Base-by-base conservation (phyloP, 768 basidiomycete species). In the Macrolepiota dolichaula region DNA sequence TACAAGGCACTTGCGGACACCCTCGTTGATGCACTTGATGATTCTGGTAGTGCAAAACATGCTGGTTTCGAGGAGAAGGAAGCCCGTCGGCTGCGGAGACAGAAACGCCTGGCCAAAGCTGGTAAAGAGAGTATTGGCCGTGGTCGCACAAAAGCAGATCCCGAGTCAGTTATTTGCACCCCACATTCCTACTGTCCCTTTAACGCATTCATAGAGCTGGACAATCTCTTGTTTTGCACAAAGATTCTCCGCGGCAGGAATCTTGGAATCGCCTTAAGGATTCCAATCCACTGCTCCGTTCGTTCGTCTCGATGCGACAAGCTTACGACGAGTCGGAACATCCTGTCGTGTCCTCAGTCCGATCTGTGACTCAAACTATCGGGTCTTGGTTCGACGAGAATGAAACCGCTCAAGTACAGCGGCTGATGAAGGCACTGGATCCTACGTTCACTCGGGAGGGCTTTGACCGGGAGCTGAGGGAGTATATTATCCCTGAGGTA, bases 51-150 rank as follows among this genome's bases (percentile, higher is more conserved):
- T 64, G 91, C 94, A 2, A 94, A 94, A 66, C 93, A 96, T 73
- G 96, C 93, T 52, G 97, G 97, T 0, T 98, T 95, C 64, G 94
- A 96, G 72, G 96, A 97, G 71, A 94, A 91, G 71, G 97, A 98
- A 70, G 90, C 86, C 19, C 85, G 97, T 53, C 79, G 97, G 68
- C 74, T 84, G 61, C 82, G 94, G 62, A 77, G 97, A 59, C 89
- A 95, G 72, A 77, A 80, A 51, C 85, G 97, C 37, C 80, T 97
- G 17, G 87, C 81, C 57, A 96, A 96, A 73, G 91, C 93, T 4
- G 97, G 96, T 4, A 86, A 86, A 66, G 77, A 77, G 51, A 79
- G 75, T 47, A 71, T 87, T 40, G 83, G 83, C 36, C 78, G 74
- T 32, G 78, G 76, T 27, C 83, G 83, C 35, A 78, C 89, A 25